These are phyloP conservation scores for Solanum hybrid DNA, from an alignment of 305 asterid genomes.

Conservation along the genomic window DNA sequence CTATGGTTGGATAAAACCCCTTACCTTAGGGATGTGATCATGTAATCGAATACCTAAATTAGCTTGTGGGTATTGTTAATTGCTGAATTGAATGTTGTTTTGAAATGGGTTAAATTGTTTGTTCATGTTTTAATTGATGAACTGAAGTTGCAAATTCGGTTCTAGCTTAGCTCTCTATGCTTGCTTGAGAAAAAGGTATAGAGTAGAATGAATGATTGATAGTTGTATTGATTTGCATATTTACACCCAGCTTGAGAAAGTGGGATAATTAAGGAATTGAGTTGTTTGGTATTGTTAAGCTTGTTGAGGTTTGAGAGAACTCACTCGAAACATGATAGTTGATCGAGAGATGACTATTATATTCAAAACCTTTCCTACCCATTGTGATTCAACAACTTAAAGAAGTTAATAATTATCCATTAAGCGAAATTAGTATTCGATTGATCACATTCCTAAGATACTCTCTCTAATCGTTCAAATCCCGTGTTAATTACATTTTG, in stretches of 20 bases:
- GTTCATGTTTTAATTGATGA: background rate
- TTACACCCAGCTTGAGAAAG: background rate
- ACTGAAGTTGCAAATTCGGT: background rate
- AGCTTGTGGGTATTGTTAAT: background rate
- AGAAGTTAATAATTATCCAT: background rate
- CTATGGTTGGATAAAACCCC: background rate
- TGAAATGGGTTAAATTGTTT: too few relatives aligned
- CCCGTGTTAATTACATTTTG: background rate
- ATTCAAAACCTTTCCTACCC: background rate
- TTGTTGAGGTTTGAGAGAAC: background rate
- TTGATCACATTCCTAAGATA: background rate
- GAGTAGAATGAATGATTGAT: background rate
- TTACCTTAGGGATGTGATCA: background rate
- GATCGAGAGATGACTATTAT: background rate
- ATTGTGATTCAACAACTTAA: background rate
- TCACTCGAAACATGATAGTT: background rate
- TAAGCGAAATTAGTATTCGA: too few relatives aligned
- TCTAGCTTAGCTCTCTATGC: background rate
- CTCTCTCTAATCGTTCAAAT: background rate
- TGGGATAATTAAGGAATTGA: background rate
- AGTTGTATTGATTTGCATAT: background rate
- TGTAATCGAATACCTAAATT: background rate
- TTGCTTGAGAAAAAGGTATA: background rate
- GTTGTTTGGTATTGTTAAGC: background rate
- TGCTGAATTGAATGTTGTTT: background rate